Evolutionary conservation across 495 filamentous ascomycete genomes (phyloP).

Genomic region (Talaromyces thailandensis): DNA sequence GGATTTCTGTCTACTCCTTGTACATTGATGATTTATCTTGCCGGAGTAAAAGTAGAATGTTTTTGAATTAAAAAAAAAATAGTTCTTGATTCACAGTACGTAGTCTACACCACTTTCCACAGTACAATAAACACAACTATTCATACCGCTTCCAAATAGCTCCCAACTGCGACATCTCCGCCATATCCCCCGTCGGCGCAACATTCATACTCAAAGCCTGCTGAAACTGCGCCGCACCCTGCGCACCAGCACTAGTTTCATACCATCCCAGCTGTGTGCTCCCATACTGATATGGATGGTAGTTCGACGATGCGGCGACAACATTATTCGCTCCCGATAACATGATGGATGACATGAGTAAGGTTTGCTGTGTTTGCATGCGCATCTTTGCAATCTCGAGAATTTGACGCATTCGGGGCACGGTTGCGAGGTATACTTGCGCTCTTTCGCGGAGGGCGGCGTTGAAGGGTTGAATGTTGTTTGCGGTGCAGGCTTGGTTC

Average conservation of each 20-base stretch:
- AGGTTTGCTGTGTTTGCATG: conserved; percentile 5
- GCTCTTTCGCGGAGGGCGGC: conserved; percentile 10
- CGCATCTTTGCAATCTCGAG: conserved; percentile 12
- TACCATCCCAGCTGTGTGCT: conserved; percentile 6
- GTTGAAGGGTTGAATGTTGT: conserved; percentile 9
- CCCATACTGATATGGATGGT: not conserved
- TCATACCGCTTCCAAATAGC: conserved; percentile 7
- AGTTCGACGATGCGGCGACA: not conserved
- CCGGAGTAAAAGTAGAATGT: not conserved
- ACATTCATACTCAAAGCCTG: conserved; percentile 6
- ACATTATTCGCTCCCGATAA: conserved; percentile 5
- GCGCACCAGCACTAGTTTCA: conserved; percentile 4
- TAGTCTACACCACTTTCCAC: not conserved
- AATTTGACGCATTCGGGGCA: conserved; percentile 16
- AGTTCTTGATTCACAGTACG: not conserved
- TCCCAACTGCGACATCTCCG: conserved; percentile 4
- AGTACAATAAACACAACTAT: not conserved
- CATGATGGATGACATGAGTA: conserved; percentile 7
- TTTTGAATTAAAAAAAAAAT: not conserved
- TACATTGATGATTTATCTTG: not conserved
- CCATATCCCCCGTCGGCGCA: conserved; percentile 3
- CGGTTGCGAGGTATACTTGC: conserved; percentile 12
- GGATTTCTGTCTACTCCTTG: not conserved
- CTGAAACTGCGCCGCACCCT: conserved; percentile 7
- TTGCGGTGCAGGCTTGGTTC: conserved; percentile 13